Conservation (phyloP, 202 grass and related monocot genomes). For the Setaria italica region DNA sequence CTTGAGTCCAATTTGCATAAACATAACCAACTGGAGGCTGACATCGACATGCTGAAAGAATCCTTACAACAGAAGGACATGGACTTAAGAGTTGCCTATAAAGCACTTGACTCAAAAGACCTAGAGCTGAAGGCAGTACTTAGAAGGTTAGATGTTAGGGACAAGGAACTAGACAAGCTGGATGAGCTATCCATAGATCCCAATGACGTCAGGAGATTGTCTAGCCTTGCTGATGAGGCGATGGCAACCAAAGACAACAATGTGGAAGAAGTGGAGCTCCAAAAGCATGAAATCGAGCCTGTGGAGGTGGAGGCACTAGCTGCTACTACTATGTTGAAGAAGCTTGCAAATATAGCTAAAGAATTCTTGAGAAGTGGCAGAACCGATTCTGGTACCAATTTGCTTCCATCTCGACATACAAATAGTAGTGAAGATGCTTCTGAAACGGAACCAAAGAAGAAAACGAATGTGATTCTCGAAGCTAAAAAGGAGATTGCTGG, state of each 20-base stretch:
- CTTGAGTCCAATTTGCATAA: conserved; percentile 56
- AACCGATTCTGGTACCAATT: conserved; percentile 29
- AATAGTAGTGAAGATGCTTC: conserved; percentile 29
- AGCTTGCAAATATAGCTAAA: conserved; percentile 54
- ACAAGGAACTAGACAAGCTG: conserved; percentile 51
- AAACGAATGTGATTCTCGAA: conserved; percentile 52
- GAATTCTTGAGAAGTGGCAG: conserved; percentile 48
- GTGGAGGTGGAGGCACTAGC: conserved; percentile 57
- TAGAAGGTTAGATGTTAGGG: conserved; percentile 52
- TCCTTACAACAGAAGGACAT: conserved; percentile 67
- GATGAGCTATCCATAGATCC: conserved; percentile 53
- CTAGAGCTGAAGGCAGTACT: conserved; percentile 62
- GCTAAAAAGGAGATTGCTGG: conserved; percentile 60
- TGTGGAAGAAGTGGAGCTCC: conserved; percentile 34
- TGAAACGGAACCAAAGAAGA: conserved; percentile 32
- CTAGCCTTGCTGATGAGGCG: conserved; percentile 45
- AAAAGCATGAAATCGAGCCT: conserved; percentile 37
- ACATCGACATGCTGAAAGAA: conserved; percentile 73
- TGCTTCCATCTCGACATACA: conserved; percentile 20
- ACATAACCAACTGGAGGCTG: conserved; percentile 63
- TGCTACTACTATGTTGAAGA: conserved; percentile 58
- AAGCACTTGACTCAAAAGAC: conserved; percentile 68
- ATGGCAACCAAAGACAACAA: conserved; percentile 23
- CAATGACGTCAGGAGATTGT: conserved; percentile 44
- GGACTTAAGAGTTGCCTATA: conserved; percentile 57